Conservation (phyloP, 805 yeast genomes). For the Suhomyces sp. region DNA sequence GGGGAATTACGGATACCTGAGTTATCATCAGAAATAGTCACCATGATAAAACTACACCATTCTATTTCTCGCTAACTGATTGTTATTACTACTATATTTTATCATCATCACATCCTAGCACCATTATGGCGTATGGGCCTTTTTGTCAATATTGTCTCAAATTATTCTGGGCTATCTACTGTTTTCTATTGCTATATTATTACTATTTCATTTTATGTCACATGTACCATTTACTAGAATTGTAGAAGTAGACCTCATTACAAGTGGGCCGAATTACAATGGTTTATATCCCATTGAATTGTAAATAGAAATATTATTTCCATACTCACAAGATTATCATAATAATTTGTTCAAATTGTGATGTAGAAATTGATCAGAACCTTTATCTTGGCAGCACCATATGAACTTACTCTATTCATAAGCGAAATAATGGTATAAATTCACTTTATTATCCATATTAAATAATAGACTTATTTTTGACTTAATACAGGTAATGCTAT, state of each 20-base stretch:
- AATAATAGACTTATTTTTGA: too few species aligned
- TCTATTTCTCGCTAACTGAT: constrained; percentile 2
- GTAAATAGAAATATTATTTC: too few species aligned
- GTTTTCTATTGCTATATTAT: constrained; percentile 2
- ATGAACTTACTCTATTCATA: too few species aligned
- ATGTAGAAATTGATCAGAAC: too few species aligned
- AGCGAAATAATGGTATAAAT: too few species aligned
- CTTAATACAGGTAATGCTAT: too few species aligned
- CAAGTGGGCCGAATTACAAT: too few species aligned
- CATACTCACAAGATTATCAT: too few species aligned
- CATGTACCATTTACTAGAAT: constrained; percentile 1
- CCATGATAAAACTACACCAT: background rate
- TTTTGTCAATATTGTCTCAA: background rate
- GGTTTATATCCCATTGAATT: too few species aligned
- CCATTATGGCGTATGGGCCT: background rate
- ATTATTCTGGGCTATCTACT: background rate
- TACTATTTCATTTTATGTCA: background rate
- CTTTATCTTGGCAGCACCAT: too few species aligned
- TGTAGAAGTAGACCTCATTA: background rate
- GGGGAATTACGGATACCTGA: constrained; percentile 38
- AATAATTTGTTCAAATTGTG: too few species aligned
- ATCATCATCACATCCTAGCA: background rate
- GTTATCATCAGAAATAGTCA: constrained; percentile 22
- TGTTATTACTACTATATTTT: constrained; percentile 3
- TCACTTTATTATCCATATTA: too few species aligned